A percentile compares a stretch with the other conserved stretches of the same genome.
Conservation (phyloP, 2,329 filamentous ascomycete species). For the Sclerotinia subarctica region DNA sequence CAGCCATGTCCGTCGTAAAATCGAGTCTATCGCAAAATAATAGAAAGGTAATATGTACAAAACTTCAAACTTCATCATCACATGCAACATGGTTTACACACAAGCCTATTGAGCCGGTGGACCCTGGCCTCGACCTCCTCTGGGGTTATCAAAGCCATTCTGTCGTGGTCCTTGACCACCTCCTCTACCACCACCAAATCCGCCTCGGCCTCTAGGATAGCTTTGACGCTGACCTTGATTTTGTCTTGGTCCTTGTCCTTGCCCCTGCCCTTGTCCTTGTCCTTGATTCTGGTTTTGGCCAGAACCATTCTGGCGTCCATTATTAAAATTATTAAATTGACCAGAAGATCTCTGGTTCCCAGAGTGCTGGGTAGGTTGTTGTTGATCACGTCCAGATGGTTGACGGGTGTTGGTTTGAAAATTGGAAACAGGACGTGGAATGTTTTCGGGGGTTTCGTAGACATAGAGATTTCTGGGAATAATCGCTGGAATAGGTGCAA, state of each 20-base stretch:
- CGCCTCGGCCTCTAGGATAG: constrained; percentile 16
- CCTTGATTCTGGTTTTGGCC: constrained; percentile 33
- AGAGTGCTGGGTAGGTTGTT: constrained; percentile 31
- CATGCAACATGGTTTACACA: constrained; percentile 16
- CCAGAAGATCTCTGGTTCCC: constrained; percentile 29
- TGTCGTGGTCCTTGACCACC: constrained; percentile 32
- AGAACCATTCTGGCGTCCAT: constrained; percentile 33
- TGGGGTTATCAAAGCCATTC: constrained; percentile 34
- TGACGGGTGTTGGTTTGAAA: constrained; percentile 39
- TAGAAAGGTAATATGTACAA: constrained; percentile 39
- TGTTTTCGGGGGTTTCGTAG: constrained; percentile 92
- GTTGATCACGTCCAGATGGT: constrained; percentile 32
- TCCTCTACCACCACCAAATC: constrained; percentile 33
- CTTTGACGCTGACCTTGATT: constrained; percentile 19
- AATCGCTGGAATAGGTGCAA: constrained; percentile 86
- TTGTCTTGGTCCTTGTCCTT: constrained; percentile 33
- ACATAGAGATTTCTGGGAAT: constrained; percentile 99
- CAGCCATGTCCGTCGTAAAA: constrained; percentile 24
- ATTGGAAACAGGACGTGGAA: constrained; percentile 74
- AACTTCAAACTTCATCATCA: constrained; percentile 29
- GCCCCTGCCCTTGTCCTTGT: constrained; percentile 34
- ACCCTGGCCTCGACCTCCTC: constrained; percentile 37
- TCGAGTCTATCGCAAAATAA: constrained; percentile 36
- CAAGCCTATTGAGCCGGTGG: constrained; percentile 34
- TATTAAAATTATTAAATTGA: constrained; percentile 28